Base-by-base conservation (phyloP, 2,329 filamentous ascomycete genomes). In the Verticillium klebahnii region DNA sequence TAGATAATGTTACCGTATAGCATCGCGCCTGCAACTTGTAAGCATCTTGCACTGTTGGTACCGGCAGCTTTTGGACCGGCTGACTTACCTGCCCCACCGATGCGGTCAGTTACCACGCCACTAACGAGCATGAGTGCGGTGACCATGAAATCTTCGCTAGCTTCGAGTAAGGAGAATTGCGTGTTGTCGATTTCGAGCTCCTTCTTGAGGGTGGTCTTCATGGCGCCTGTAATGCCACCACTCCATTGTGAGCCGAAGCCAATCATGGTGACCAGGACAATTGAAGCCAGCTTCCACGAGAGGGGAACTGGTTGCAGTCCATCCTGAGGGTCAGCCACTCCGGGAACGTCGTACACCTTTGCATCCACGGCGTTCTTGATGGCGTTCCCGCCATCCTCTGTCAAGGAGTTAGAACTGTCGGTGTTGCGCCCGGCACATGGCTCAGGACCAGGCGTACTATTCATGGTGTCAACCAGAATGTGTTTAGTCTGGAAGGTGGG, bases 121-220 rank as follows among this genome's bases (percentile, higher is more conserved):
- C 78, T 85, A 29, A 78, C 62, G 0, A 87, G 70, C 19, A 88
- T 84, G 2, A 88, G 70, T 0, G 79, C 75, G 0, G 82, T 85
- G 15, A 80, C 80, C 81, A 88, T 87, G 78, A 88, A 88, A 67
- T 87, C 80, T 64, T 87, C 82, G 55, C 84, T 87, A 0, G 85
- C 81, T 66, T 86, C 83, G 0, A 88, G 75, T 0, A 87, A 73
- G 0, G 85, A 79, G 66, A 82, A 88, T 66, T 87, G 80, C 0
- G 80, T 81, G 66, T 88, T 88, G 68, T 82, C 81, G 67, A 88
- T 87, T 56, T 81, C 64, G 54, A 88, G 75, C 76, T 86, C 67
- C 77, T 86, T 86, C 65, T 88, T 87, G 31, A 88, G 70, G 0
- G 84, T 87, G 19, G 75, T 83, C 68, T 88, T 87, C 78, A 87